Evolutionary conservation across 2,329 filamentous ascomycete genomes (phyloP), one percentile per base, ranked within the genome.

Genomic region (Cladophialophora carrionii): DNA sequence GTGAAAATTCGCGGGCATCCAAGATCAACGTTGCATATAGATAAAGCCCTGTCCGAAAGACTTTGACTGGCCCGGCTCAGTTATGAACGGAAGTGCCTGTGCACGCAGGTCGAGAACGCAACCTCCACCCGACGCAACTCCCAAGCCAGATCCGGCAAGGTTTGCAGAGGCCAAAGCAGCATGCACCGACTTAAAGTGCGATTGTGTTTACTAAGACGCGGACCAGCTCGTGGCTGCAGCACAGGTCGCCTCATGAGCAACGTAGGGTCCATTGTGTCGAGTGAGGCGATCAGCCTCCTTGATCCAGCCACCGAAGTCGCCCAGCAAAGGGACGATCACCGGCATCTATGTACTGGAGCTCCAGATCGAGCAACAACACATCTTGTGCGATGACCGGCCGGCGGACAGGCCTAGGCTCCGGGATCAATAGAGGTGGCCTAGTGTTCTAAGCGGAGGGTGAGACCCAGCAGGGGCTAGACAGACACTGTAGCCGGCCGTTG

Each of bases 1-100:
- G 48, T 12, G 22, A 51, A 51, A 22, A 24, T 22, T 51, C 48
- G 20, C 48, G 22, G 48, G 20, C 20, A n/a, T 51, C 22, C 20
- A 51, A 29, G 26, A 51, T 51, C 48, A 29, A 51, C 48, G 48
- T 51, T 51, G 48, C 48, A 51, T 51, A 51, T 24, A 51, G 20
- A 51, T 51, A 51, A 51, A 22, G 48, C 20, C 20, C 48, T 51
- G 24, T 22, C n/a, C 14, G 48, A n/a, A 51, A 29, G 48, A 51
- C 48, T 51, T 29, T 51, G 6, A 51, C 48, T 22, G 48, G 20
- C 24, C 22, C n/a, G 20, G 20, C 48, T 51, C 48, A 51, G 26
- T 29, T 29, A 51, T 26, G 48, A 12, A 29, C 48, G 26, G 24
- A 20, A 10, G 48, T 24, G 48, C 48, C 26, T 29, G 48, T 26